Conservation (phyloP, 2,329 filamentous ascomycete genomes). For the Ascochyta pisi region DNA sequence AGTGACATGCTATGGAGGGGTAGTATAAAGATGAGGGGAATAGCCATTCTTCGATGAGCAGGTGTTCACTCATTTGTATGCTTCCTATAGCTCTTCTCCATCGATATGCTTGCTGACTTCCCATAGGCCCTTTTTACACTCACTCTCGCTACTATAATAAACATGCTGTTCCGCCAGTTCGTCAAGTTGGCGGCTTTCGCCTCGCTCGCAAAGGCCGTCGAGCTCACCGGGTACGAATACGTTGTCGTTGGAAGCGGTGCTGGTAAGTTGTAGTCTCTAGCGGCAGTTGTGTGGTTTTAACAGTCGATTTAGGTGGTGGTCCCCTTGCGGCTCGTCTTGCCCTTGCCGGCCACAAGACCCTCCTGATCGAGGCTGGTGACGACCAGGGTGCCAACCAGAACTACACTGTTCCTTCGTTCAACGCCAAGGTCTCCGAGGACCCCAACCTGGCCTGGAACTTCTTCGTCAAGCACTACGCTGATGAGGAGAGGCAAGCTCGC, state of each 20-base stretch:
- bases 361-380: slow-evolving; percentile 68
- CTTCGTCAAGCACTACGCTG: slow-evolving; percentile 67
- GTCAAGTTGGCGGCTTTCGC: slow-evolving; percentile 28
- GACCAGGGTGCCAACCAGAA: slow-evolving; percentile 61
- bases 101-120: slow-evolving; percentile 13
- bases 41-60: slow-evolving; percentile 3
- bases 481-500: slow-evolving; percentile 59
- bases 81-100: not conserved
- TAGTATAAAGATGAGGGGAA: slow-evolving; percentile 14
- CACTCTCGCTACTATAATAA: slow-evolving; percentile 12
- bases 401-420: slow-evolving; percentile 63
- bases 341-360: slow-evolving; percentile 64
- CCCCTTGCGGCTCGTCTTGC: slow-evolving; percentile 61
- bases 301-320: slow-evolving; percentile 24
- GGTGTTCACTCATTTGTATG: slow-evolving; percentile 18
- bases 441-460: slow-evolving; percentile 66
- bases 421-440: slow-evolving; percentile 63
- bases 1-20: slow-evolving; percentile 5
- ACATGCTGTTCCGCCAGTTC: slow-evolving; percentile 33
- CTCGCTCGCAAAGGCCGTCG: slow-evolving; percentile 34
- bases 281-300: not conserved
- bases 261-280: slow-evolving; percentile 13
- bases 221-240: slow-evolving; percentile 62
- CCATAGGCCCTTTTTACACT: slow-evolving; percentile 13
- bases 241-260: slow-evolving; percentile 64